phyloP scores from a whole-genome alignment of 163 green algal genomes.

The Prototheca wickerhamii region DNA sequence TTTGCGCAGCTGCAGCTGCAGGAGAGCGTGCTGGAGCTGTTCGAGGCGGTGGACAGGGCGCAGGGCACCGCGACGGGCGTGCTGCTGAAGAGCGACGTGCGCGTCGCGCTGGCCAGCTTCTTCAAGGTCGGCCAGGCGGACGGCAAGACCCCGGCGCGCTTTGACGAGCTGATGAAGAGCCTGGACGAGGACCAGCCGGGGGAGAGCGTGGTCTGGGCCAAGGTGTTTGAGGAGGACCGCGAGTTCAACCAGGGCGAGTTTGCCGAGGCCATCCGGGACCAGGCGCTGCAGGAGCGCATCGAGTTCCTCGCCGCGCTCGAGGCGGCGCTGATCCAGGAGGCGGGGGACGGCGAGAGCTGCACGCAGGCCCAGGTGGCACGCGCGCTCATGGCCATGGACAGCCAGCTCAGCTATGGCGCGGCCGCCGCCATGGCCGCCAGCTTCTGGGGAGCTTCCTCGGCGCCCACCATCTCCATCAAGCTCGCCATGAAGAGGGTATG shows the following conservation, averaged over 20 bases:
- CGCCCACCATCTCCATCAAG: constrained; percentile 23
- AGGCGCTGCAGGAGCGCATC: constrained; percentile 46
- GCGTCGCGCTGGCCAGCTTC: constrained; percentile 32
- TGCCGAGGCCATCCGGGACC: constrained; percentile 52
- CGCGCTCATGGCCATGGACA: constrained; percentile 28
- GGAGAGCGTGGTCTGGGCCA: constrained; percentile 31
- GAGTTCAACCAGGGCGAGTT: constrained; percentile 63
- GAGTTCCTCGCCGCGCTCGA: constrained; percentile 44
- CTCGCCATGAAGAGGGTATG: constrained; percentile 29
- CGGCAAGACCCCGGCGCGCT: constrained; percentile 38
- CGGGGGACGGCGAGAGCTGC: constrained; percentile 25
- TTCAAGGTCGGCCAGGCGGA: constrained; percentile 43
- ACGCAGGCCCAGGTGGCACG: constrained; percentile 18
- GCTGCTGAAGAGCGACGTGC: constrained; percentile 25
- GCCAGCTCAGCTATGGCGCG: constrained; percentile 21
- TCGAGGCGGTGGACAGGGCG: constrained; percentile 37
- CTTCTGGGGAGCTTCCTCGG: constrained; percentile 13
- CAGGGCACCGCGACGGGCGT: background rate
- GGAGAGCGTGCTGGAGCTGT: constrained; percentile 38
- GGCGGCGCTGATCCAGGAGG: constrained; percentile 29
- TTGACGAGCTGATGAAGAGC: constrained; percentile 46
- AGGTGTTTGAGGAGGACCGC: constrained; percentile 56
- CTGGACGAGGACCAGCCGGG: constrained; percentile 49
- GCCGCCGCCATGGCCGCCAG: constrained; percentile 14
- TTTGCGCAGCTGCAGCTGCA: constrained; percentile 31